Conservation (phyloP, 2,329 filamentous ascomycete species). For the Dactylellina leptospora region DNA sequence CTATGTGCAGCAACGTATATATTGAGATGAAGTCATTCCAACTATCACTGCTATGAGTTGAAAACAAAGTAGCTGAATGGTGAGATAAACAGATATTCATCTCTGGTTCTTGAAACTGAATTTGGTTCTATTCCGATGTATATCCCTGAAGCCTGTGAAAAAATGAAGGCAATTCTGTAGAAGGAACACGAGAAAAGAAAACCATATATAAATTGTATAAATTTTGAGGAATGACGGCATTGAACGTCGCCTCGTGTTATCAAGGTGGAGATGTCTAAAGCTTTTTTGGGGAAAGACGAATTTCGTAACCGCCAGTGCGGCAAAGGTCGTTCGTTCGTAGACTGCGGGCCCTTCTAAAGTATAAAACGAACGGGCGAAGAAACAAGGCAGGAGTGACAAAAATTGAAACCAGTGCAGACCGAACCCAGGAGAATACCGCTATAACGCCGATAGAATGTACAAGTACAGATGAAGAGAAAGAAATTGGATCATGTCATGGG, state of each 20-base stretch:
- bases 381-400: background rate
- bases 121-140: background rate
- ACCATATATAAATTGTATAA: background rate
- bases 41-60: no score
- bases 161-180: constrained; percentile 1
- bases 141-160: background rate
- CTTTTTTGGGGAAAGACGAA: constrained; percentile 20
- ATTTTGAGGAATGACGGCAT: background rate
- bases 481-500: constrained; percentile 8
- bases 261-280: constrained; percentile 34
- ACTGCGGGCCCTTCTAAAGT: background rate
- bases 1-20: constrained; percentile 18
- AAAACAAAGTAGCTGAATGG: no score
- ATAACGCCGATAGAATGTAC: constrained; percentile 37
- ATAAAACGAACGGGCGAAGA: background rate
- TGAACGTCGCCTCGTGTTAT: constrained; percentile 1
- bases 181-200: background rate
- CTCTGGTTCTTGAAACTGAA: no score
- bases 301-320: constrained; percentile 5
- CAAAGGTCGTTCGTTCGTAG: background rate
- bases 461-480: constrained; percentile 8
- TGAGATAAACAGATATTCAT: no score
- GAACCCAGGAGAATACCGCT: constrained; percentile 19
- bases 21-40: background rate
- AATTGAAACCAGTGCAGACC: no score